phyloP scores from a whole-genome alignment of 169 alveolate genomes.

The Cryptosporidium canis region DNA sequence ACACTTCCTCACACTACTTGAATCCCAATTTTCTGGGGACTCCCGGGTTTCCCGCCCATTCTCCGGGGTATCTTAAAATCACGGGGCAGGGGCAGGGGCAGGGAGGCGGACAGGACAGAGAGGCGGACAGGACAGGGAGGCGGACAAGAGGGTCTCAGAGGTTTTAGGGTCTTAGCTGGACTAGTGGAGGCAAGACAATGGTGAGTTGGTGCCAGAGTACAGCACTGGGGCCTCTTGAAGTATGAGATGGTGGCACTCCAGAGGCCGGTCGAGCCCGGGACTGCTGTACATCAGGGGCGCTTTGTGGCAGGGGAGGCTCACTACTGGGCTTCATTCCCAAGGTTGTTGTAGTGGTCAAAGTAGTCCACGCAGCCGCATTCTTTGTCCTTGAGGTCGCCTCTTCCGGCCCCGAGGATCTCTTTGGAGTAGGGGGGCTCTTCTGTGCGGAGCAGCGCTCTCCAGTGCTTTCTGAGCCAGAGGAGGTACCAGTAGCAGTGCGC shows the following conservation, averaged over 20 bases:
- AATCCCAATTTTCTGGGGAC: background rate
- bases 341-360: slow-evolving; percentile 37
- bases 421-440: background rate
- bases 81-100: background rate
- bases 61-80: background rate
- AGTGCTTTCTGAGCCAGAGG: slow-evolving; percentile 51
- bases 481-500: slow-evolving; percentile 62
- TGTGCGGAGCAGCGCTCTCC: background rate
- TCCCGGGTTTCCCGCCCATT: background rate
- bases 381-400: background rate
- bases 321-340: background rate
- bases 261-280: too few species aligned
- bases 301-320: background rate
- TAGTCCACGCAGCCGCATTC: background rate
- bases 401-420: background rate
- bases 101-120: background rate
- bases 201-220: too few species aligned
- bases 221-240: too few species aligned
- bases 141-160: too few species aligned
- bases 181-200: too few species aligned
- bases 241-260: too few species aligned
- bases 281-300: too few species aligned
- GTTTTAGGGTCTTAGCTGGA: too few species aligned
- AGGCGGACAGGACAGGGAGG: background rate
- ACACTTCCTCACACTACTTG: background rate